Evolutionary conservation across 371 early-diverging fungal species (phyloP).

Genomic region (Actinomucor elegans): DNA sequence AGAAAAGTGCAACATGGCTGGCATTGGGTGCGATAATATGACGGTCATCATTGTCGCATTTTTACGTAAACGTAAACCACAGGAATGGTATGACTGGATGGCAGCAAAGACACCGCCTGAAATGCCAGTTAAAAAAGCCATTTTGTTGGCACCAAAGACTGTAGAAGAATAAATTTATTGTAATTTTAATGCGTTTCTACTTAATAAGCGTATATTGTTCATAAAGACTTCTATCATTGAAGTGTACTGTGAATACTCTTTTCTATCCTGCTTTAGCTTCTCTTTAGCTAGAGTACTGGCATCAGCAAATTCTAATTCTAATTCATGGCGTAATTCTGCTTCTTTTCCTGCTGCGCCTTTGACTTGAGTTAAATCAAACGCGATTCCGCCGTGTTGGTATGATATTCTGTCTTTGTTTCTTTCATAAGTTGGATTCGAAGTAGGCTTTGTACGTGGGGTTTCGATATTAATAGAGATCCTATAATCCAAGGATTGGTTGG

Average conservation of each 20-base stretch:
- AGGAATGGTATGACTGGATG: conserved; percentile 65
- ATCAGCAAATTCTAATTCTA: conserved; percentile 61
- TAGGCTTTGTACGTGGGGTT: conserved; percentile 54
- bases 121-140: conserved; percentile 14
- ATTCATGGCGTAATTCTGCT: conserved; percentile 56
- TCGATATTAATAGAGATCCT: conserved; percentile 75
- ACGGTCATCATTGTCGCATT: conserved; percentile 87
- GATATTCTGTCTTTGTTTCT: conserved; percentile 76
- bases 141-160: conserved; percentile 7
- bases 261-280: conserved; percentile 32
- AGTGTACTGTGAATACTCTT: conserved; percentile 46
- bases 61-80: conserved; percentile 63
- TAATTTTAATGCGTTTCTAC: conserved; percentile 27
- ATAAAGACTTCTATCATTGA: conserved; percentile 55
- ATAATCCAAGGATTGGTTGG: conserved; percentile 68
- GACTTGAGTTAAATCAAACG: conserved; percentile 78
- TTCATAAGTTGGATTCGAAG: conserved; percentile 40
- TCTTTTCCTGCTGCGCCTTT: conserved; percentile 37
- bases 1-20: conserved; percentile 71
- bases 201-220: conserved; percentile 55
- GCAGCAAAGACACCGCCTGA: conserved; percentile 17
- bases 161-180: conserved; percentile 1
- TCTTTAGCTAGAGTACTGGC: conserved; percentile 38
- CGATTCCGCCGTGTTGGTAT: conserved; percentile 71
- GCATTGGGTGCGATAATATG: conserved; percentile 97